Percentiles rank a stretch among this genome's conserved stretches.
Conservation (phyloP, 1,284 basidiomycete genomes). For the Tremellales sp. region DNA sequence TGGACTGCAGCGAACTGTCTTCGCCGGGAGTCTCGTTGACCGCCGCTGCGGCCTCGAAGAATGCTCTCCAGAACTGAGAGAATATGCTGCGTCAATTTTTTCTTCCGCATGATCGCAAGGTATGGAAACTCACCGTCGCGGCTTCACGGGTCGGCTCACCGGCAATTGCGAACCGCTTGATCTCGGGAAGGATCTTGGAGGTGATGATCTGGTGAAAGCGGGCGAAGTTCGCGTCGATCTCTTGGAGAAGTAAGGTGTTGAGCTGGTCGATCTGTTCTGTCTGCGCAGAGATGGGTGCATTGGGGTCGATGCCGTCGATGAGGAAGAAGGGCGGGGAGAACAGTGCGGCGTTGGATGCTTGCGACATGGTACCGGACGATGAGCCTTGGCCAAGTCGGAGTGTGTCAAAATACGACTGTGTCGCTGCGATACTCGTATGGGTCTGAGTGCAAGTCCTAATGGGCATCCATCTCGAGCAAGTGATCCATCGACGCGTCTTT, state of each 20-base stretch:
- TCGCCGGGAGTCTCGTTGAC: constrained; percentile 72
- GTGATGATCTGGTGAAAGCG: constrained; percentile 83
- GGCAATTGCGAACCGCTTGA: constrained; percentile 80
- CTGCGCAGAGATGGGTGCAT: constrained; percentile 63
- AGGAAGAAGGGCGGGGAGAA: constrained; percentile 45
- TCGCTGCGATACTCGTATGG: too few species aligned
- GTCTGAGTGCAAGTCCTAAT: too few species aligned
- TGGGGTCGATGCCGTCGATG: constrained; percentile 70
- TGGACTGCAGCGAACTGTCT: constrained; percentile 6
- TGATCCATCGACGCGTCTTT: too few species aligned
- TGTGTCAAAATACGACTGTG: not conserved
- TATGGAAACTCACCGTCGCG: constrained; percentile 61
- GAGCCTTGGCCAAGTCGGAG: not conserved
- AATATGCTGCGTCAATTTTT: not conserved
- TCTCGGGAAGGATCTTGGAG: constrained; percentile 72
- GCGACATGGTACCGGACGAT: constrained; percentile 4
- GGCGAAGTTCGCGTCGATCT: constrained; percentile 90
- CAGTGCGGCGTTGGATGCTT: constrained; percentile 24
- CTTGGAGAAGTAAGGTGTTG: constrained; percentile 74
- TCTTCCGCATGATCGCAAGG: not conserved
- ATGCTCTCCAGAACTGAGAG: constrained; percentile 87
- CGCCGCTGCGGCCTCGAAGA: constrained; percentile 87
- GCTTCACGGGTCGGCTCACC: constrained; percentile 83
- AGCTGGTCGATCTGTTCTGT: constrained; percentile 94
- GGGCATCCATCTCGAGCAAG: too few species aligned